Percentiles rank a stretch among this genome's conserved stretches.
These are phyloP conservation scores for Leptographium flavum DNA, from an alignment of 2,329 filamentous ascomycete species.

Conservation along the genomic window DNA sequence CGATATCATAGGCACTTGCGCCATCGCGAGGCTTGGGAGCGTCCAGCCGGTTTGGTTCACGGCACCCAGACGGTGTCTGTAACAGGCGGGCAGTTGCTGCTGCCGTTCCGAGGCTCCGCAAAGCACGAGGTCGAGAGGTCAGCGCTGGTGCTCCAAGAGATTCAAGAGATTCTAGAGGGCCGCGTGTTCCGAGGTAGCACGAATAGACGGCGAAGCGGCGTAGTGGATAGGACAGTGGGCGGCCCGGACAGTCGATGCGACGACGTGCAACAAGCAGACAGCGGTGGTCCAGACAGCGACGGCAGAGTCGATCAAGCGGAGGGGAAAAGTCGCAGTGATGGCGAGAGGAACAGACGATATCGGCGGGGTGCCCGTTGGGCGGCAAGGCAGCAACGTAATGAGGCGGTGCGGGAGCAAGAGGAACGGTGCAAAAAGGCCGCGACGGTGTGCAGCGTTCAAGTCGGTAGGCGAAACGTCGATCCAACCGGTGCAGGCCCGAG, in stretches of 20 bases:
- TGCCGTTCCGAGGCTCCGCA: background rate
- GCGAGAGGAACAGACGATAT: background rate
- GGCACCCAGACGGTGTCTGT: background rate
- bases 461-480: background rate
- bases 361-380: background rate
- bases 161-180: background rate
- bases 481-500: background rate
- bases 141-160: background rate
- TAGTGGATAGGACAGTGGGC: background rate
- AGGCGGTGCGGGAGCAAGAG: background rate
- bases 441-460: no score
- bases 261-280: no score
- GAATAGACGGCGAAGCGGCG: background rate
- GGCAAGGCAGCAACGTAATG: background rate
- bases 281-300: no score
- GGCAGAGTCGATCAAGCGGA: background rate
- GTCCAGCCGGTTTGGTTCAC: background rate
- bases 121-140: background rate
- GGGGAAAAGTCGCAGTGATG: background rate
- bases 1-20: slow-evolving; percentile 89
- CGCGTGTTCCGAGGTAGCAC: background rate
- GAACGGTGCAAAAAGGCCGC: background rate
- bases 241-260: background rate
- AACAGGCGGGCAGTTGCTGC: no score
- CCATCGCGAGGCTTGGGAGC: slow-evolving; percentile 46